These are phyloP conservation scores for Termitomyces sp. DNA, from an alignment of 768 basidiomycete species.

Conservation along the genomic window DNA sequence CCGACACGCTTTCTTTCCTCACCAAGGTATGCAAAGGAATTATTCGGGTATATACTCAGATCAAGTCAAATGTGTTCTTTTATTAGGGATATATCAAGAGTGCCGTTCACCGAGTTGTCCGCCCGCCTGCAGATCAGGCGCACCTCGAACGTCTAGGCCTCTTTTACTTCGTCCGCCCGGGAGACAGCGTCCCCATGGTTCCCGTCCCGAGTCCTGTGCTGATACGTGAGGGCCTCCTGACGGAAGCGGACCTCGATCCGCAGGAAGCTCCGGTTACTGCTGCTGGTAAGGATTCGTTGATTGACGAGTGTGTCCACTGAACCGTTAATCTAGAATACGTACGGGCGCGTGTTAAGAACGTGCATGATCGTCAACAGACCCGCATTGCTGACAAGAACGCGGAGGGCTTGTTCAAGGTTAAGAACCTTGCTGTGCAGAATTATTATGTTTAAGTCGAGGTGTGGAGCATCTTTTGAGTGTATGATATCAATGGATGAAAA, in stretches of 20 bases:
- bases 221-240: constrained; percentile 26
- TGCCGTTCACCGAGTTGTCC: constrained; percentile 44
- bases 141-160: constrained; percentile 35
- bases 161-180: constrained; percentile 40
- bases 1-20: constrained; percentile 29
- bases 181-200: constrained; percentile 31
- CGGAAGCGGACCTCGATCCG: constrained; percentile 11
- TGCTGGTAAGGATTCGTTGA: background rate
- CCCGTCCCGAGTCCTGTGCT: constrained; percentile 37
- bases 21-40: constrained; percentile 15
- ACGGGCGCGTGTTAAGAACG: constrained; percentile 7
- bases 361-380: constrained; percentile 6
- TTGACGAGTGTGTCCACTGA: background rate
- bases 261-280: background rate
- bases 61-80: background rate
- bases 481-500: background rate
- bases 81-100: constrained; percentile 39
- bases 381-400: background rate
- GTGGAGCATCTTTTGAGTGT: background rate
- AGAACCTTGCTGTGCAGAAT: constrained; percentile 11
- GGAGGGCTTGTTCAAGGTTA: constrained; percentile 5
- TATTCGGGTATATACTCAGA: background rate
- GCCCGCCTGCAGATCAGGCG: constrained; percentile 41
- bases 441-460: constrained; percentile 1
- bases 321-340: constrained; percentile 2